Evolutionary conservation across 441 rosid genomes (phyloP), one percentile per base, ranked within the genome.

Genomic region (Euphorbia schlechtendalii): DNA sequence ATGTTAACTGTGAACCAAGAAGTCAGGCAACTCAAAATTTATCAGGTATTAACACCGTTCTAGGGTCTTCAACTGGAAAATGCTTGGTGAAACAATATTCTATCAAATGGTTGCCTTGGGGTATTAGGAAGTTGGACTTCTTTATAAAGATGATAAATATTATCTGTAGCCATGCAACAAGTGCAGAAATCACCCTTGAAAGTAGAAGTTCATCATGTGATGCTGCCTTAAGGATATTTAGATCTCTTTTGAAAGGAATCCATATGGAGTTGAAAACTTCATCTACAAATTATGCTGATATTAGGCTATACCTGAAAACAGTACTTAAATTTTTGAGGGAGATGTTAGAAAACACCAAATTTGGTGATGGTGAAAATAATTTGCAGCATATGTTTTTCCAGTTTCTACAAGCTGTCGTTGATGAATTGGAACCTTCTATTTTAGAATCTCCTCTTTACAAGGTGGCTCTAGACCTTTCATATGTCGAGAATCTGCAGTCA

Each of bases 51-150:
- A 28, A 65, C n/a, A 66, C 72, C 25, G 17, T 46, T 59, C 65
- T 46, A 36, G 78, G 74, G 64, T 57, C 70, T 74, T 54, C 75
- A 48, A 36, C 13, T 5, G 67, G 76, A 11, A 64, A 68, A 70
- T 63, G 48, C 56, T 58, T 70, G 5, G 57, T 67, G 74, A 77
- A 68, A 27, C 73, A 61, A 22, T 74, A 74, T 74, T 76, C 83
- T 24, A 71, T 82, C 34, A 80, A 80, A 67, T 85, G 86, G 88
- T 67, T 63, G 56, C 77, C 80, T 53, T 83, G 83, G 84, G 73
- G 70, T 57, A 76, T 73, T 64, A 46, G 66, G 62, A 83, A 48
- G 43, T 14, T 85, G 64, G 85, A 76, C 28, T 78, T 74, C 59
- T 74, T 72, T 61, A 6, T 80, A 30, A 68, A 68, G 65, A 71